A percentile compares a stretch with the other conserved stretches of the same genome.
These are phyloP conservation scores for Protomyces arabidopsidicola DNA, from an alignment of 1,139 yeast species.

Conservation along the genomic window DNA sequence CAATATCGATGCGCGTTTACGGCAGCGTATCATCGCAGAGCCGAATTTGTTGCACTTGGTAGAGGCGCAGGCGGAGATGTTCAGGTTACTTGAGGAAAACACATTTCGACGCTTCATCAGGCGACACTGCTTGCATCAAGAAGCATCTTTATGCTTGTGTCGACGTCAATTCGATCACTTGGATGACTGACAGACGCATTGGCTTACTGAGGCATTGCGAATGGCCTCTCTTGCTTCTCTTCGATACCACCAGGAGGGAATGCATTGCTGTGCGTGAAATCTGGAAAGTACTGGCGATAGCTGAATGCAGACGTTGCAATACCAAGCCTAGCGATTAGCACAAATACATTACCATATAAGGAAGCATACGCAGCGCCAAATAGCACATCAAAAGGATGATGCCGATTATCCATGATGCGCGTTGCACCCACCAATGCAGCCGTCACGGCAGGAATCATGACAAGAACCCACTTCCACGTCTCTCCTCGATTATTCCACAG, in stretches of 20 bases:
- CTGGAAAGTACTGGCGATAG: neutral
- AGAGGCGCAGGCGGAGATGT: neutral
- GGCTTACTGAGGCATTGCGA: neutral
- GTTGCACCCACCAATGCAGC: conserved; percentile 64
- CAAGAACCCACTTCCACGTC: conserved; percentile 51
- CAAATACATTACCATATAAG: neutral
- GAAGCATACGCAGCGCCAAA: conserved; percentile 12
- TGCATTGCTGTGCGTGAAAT: neutral
- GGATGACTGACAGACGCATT: neutral
- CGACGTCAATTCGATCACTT: too few species aligned
- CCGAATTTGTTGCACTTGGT: neutral
- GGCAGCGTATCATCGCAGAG: neutral
- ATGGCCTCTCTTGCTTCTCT: neutral
- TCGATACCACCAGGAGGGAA: neutral
- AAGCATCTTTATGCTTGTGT: neutral
- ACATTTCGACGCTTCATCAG: neutral
- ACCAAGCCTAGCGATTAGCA: neutral
- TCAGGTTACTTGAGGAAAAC: neutral
- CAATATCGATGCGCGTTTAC: neutral
- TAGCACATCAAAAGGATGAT: conserved; percentile 23
- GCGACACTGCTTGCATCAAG: neutral
- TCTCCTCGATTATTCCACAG: conserved; percentile 47
- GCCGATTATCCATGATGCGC: conserved; percentile 49
- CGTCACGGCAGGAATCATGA: conserved; percentile 49
- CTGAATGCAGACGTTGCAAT: neutral